Evolutionary conservation across 2,329 filamentous ascomycete species (phyloP), one percentile per base, ranked within the genome.

Genomic region (Apiospora kogelbergensis): DNA sequence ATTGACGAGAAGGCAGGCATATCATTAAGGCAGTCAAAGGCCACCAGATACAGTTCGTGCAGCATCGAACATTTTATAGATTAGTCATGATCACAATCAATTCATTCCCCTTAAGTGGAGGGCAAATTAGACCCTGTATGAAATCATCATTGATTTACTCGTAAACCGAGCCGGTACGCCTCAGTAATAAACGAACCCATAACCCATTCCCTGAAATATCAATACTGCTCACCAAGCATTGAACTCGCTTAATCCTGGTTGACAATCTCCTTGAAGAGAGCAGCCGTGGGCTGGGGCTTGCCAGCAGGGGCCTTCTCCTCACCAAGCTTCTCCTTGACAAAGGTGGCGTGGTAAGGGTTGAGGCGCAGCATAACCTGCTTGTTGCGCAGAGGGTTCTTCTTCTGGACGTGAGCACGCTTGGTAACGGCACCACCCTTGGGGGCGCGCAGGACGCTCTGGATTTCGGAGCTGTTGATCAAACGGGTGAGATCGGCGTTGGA

Each of bases 321-420:
- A 75, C 93, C 93, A 70, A 96, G 83, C 85, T 94, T 92, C 80
- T 94, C 89, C 89, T 97, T 93, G 78, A 91, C 87, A 86, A 97
- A 99, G 73, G 93, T 91, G 78, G 91, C 88, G 77, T 96, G 95
- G 86, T 99, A 99, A 74, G 96, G 96, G 92, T 99, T 99, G 84
- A 99, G 93, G 80, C 96, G 93, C 82, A 99, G 93, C 85, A 98
- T 90, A 76, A 99, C 92, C 90, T 98, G 96, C 91, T 94, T 97
- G 93, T 99, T 99, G 86, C 88, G 89, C 77, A 99, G 94, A 80
- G 96, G 96, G 90, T 99, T 99, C 95, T 98, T 98, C 94, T 99
- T 99, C 90, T 98, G 95, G 76, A 97, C 94, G 80, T 89, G 86
- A 76, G 88, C 86, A 81, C 96, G 93, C 91, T 98, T 98, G 85